These are phyloP conservation scores for Butyriboletus loyo DNA, from an alignment of 768 basidiomycete genomes.

Conservation along the genomic window DNA sequence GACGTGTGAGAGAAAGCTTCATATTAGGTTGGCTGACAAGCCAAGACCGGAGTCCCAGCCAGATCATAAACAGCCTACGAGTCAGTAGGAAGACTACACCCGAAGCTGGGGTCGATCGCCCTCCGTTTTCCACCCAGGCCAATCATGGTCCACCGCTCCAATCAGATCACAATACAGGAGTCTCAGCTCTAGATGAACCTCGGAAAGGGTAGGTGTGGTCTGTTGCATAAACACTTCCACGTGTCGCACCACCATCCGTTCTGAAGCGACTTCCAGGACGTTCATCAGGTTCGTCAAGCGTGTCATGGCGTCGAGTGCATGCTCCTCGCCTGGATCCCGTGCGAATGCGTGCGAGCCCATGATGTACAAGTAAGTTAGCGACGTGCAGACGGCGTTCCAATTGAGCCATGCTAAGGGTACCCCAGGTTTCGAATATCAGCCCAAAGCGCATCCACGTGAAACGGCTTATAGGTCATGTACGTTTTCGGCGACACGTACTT, in stretches of 20 bases:
- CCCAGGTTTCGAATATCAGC: neutral
- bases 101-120: neutral
- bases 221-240: neutral
- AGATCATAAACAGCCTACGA: no score
- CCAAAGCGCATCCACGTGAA: neutral
- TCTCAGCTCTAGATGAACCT: neutral
- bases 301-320: conserved; percentile 8
- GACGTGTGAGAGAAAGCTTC: no score
- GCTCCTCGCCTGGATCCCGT: neutral
- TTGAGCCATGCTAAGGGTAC: neutral
- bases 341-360: neutral
- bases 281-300: conserved; percentile 1
- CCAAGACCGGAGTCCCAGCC: no score
- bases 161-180: neutral
- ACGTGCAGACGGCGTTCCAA: conserved; percentile 2
- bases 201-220: neutral
- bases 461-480: neutral
- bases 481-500: neutral
- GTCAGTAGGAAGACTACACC: no score
- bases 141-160: neutral
- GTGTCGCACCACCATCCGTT: conserved; percentile 7
- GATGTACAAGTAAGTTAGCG: no score
- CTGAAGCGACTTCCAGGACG: neutral
- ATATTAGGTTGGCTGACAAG: no score
- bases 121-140: conserved; percentile 7